Conservation (phyloP, 2,329 filamentous ascomycete species). For the Lasiodiplodia hormozganensis region DNA sequence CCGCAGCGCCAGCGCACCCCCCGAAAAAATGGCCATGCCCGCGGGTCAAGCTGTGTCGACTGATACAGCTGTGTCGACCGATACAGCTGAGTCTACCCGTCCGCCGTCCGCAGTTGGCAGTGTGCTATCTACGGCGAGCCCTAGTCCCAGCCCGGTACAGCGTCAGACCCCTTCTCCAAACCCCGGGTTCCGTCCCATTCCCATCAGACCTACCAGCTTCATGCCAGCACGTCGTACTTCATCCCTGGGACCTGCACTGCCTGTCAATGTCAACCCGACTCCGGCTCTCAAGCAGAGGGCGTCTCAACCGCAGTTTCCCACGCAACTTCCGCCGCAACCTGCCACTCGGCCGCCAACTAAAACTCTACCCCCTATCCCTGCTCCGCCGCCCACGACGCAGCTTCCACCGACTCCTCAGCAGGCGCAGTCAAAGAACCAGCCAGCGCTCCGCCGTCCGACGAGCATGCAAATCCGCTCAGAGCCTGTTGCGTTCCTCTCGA, state of each 20-base stretch:
- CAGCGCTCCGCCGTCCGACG: conserved; percentile 48
- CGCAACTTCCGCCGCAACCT: conserved; percentile 3
- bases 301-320: conserved; percentile 13
- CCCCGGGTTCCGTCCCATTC: conserved; percentile 45
- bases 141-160: conserved; percentile 26
- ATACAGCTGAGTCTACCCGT: not conserved
- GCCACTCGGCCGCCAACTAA: not conserved
- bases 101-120: conserved; percentile 4
- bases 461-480: conserved; percentile 54
- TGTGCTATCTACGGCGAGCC: not conserved
- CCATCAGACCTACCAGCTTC: conserved; percentile 41
- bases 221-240: conserved; percentile 42
- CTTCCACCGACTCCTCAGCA: conserved; percentile 28
- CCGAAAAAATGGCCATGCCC: conserved; percentile 12
- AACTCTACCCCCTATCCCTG: conserved; percentile 30
- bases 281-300: conserved; percentile 15
- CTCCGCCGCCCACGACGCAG: conserved; percentile 29
- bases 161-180: conserved; percentile 45
- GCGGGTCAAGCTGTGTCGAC: conserved; percentile 20
- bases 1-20: conserved; percentile 20
- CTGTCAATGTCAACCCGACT: conserved; percentile 26
- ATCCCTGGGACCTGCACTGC: conserved; percentile 36
- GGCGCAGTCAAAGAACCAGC: conserved; percentile 25
- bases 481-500: conserved; percentile 52
- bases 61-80: not conserved